Evolutionary conservation across 1,139 yeast species (phyloP).

Genomic region (Yamadazyma jaroonii): DNA sequence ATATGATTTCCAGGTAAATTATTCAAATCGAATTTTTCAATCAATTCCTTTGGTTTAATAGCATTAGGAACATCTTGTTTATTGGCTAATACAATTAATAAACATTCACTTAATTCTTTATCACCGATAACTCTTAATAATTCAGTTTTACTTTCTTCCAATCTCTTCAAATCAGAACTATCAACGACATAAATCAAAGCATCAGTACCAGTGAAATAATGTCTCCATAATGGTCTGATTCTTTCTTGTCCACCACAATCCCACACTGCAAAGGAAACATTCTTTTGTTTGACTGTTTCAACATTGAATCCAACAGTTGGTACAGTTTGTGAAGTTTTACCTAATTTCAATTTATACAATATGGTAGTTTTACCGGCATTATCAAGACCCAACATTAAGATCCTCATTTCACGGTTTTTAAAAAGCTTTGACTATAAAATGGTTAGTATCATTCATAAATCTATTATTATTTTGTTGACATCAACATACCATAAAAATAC

Average conservation of each 20-base stretch:
- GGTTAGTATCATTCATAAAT: slow-evolving; percentile 5
- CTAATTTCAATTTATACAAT: slow-evolving; percentile 68
- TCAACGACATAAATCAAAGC: slow-evolving; percentile 94
- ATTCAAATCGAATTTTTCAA: slow-evolving; percentile 55
- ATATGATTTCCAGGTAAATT: slow-evolving; percentile 54
- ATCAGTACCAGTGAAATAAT: slow-evolving; percentile 89
- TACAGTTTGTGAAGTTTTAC: slow-evolving; percentile 75
- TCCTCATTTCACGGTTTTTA: slow-evolving; percentile 70
- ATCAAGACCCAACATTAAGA: slow-evolving; percentile 88
- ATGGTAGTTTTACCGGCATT: slow-evolving; percentile 90
- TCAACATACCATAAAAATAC: slow-evolving; percentile 13
- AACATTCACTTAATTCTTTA: slow-evolving; percentile 77
- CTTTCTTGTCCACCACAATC: slow-evolving; percentile 97
- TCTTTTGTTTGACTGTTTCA: slow-evolving; percentile 85
- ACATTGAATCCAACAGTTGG: slow-evolving; percentile 96
- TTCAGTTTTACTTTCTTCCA: slow-evolving; percentile 78
- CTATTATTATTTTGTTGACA: background rate
- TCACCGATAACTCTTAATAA: slow-evolving; percentile 73
- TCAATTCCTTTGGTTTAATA: slow-evolving; percentile 62
- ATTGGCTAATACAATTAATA: slow-evolving; percentile 82
- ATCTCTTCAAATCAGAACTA: slow-evolving; percentile 66
- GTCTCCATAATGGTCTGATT: slow-evolving; percentile 91
- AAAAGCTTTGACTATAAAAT: slow-evolving; percentile 34
- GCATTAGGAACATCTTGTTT: slow-evolving; percentile 78
- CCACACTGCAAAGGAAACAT: slow-evolving; percentile 91